Base-by-base conservation (phyloP, 1,139 yeast species). In the Taiozyma onychis region DNA sequence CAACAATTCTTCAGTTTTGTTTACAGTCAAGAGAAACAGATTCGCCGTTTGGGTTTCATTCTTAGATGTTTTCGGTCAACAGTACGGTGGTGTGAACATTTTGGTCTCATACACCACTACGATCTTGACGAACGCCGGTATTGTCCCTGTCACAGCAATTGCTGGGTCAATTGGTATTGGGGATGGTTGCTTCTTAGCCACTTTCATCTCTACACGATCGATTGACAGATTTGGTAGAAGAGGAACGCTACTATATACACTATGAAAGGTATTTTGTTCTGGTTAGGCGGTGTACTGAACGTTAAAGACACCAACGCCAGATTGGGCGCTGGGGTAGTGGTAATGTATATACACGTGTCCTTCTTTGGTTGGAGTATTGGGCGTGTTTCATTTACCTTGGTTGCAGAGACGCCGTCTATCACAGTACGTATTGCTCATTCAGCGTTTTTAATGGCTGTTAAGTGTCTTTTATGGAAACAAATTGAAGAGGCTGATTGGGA, bases 111-210 rank as follows among this genome's bases (percentile, higher is more conserved):
- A 78, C 57, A 75, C 81, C 1, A 72, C 81, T 1, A 74, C 82
- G 18, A 77, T 77, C 49, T 76, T 77, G 56, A 68, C 75, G 35
- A 66, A 71, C 48, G 72, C 80, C 14, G 76, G 77, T 44, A 71
- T 76, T 56, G 66, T 72, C 43, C 70, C 70, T 27, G 64, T 71
- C 34, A 66, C 71, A 46, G 78, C 83, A 0, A 70, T 78, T 63
- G 65, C 73, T 41, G 81, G 82, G 0, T 75, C 81, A 6, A 76
- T 80, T 76, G 83, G 83, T 44, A 77, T 76, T 53, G 83, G 83
- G 57, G 77, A 78, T 74, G 70, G 79, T 51, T 77, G 79, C 58
- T 76, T 78, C 58, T 54, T 70, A 3, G 77, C 79, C 55, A 80
- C 81, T 32, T 71, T 78, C 54, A 73, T 80, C 14, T 79, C 83